Evolutionary conservation across 495 filamentous ascomycete genomes (phyloP).

Genomic region (Penicillium atrosanguineum): DNA sequence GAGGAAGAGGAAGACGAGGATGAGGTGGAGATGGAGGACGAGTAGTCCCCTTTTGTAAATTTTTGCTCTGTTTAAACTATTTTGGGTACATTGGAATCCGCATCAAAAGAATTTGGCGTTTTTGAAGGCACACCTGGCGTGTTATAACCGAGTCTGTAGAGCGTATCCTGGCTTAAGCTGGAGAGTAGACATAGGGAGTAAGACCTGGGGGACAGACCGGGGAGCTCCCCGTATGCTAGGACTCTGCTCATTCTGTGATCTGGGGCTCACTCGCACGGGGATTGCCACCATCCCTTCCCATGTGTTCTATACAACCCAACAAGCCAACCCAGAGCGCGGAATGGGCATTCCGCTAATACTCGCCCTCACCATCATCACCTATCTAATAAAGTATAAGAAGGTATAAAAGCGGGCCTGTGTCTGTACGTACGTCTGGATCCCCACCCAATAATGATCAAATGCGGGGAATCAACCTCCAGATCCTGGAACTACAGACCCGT

Average conservation of each 20-base stretch:
- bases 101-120: constrained; percentile 25
- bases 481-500: not conserved
- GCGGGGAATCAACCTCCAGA: not conserved
- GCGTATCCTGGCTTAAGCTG: no score
- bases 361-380: no score
- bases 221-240: no score
- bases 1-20: constrained; percentile 26
- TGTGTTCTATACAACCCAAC: not conserved
- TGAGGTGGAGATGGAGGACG: constrained; percentile 36
- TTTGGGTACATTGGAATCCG: not conserved
- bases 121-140: not conserved
- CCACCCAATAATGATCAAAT: not conserved
- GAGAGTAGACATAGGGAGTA: no score
- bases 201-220: no score
- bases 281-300: not conserved
- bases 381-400: not conserved
- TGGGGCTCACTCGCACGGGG: not conserved
- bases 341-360: no score
- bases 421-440: no score
- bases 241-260: not conserved
- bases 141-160: no score
- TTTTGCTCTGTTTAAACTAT: constrained; percentile 2
- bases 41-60: constrained; percentile 28
- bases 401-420: no score
- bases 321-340: no score